These are phyloP conservation scores for Trifolium subterraneum DNA, from an alignment of 306 rosid genomes.

Conservation along the genomic window DNA sequence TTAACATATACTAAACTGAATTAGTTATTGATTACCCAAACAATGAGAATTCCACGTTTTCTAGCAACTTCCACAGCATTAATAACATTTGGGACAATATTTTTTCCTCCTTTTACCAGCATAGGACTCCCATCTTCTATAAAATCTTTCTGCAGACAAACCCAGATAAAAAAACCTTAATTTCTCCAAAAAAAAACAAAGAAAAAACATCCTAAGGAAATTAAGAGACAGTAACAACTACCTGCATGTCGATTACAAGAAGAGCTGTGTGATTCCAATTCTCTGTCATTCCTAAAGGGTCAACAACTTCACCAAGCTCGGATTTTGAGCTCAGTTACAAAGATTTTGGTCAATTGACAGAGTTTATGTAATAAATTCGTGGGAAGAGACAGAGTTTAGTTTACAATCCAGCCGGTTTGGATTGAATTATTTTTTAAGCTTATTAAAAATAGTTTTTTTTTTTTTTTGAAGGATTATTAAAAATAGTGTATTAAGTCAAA, in stretches of 20 bases:
- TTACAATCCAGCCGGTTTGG: too few species aligned
- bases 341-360: too few species aligned
- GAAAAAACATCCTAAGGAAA: not conserved
- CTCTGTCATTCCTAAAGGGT: constrained; percentile 53
- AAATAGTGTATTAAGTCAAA: too few species aligned
- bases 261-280: constrained; percentile 62
- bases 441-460: too few species aligned
- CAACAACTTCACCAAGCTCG: constrained; percentile 22
- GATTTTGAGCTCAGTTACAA: constrained; percentile 26
- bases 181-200: not conserved
- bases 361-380: too few species aligned
- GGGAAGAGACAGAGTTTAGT: too few species aligned
- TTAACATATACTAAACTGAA: too few species aligned
- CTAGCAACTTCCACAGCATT: constrained; percentile 70
- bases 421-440: too few species aligned
- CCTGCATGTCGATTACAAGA: constrained; percentile 92
- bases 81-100: constrained; percentile 72
- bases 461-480: too few species aligned
- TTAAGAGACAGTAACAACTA: constrained; percentile 32
- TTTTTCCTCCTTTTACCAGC: constrained; percentile 66
- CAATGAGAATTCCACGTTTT: constrained; percentile 66
- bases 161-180: constrained; percentile 21
- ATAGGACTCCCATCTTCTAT: constrained; percentile 57
- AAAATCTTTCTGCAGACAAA: constrained; percentile 69
- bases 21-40: constrained; percentile 55